Base-by-base conservation (phyloP, 2,329 filamentous ascomycete species). In the Salinomyces thailandicus region DNA sequence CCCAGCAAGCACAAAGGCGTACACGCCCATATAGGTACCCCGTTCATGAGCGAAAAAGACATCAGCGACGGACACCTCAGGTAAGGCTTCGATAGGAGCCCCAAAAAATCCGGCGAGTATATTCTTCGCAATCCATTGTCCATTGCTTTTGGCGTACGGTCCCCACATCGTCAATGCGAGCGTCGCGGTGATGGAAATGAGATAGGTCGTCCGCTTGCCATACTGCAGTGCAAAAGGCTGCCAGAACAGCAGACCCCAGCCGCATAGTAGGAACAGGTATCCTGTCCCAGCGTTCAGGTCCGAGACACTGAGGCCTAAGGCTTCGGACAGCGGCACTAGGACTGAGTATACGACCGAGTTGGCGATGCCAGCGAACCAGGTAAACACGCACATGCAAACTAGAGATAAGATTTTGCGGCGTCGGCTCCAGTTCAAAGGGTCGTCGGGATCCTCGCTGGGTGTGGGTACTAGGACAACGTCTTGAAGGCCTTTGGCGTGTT, bases 221-320 rank as follows among this genome's bases (percentile, higher is more conserved):
- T 68, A 72, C 32, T 66, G 64, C 13, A 72, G 49, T 0, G 70
- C 70, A 18, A 73, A 48, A 2, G 71, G 68, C 44, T 73, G 69
- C 63, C 66, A 71, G 28, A 73, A 54, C 2, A 73, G 50, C 43
- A 64, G 63, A 0, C 66, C 68, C 67, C 67, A 51, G 14, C 49
- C 47, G 9, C 38, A 37, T 9, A 46, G 22, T 14, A 45, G 22
- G 38, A 48, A 48, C n/a, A 48, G 32, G 17, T 49, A 49, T 8
- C 70, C 69, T 9, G 64, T 71, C 5, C 69, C 69, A 33, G 63
- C 58, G 40, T 69, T 68, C 13, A 72, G 49, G 22, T 64, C 57
- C 3, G 51, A 54, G 2, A 68, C 48, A 0, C 62, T 63, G 22
- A 73, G 53, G 3, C 62, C 65, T 1, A 66, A 68, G n/a, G 65